Evolutionary conservation across 352 stramenopile genomes (phyloP).

Genomic region (Phytophthora boehmeriae): DNA sequence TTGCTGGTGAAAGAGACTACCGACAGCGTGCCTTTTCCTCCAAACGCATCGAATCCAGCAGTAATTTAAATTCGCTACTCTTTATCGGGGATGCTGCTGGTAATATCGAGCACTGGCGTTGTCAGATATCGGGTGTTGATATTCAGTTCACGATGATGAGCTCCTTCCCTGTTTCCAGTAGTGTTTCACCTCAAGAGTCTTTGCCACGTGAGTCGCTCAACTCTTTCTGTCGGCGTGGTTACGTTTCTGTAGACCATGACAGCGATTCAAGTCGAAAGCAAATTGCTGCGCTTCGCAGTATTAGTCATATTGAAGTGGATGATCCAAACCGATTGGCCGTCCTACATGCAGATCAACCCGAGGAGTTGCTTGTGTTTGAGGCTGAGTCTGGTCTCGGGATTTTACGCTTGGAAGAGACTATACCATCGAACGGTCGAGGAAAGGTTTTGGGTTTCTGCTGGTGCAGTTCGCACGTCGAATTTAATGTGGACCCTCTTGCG

Average conservation of each 20-base stretch:
- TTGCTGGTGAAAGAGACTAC: constrained; percentile 81
- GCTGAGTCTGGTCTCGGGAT: constrained; percentile 83
- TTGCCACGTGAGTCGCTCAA: constrained; percentile 5
- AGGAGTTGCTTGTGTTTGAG: constrained; percentile 76
- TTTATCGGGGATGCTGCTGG: constrained; percentile 71
- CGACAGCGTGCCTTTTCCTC: constrained; percentile 79
- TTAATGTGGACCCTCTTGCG: constrained; percentile 80
- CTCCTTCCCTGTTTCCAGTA: constrained; percentile 27
- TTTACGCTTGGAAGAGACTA: constrained; percentile 69
- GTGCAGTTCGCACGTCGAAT: constrained; percentile 84
- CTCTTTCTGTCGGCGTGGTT: constrained; percentile 43
- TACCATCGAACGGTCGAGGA: constrained; percentile 58
- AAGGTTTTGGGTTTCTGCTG: constrained; percentile 76
- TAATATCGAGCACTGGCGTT: constrained; percentile 80
- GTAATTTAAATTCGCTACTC: constrained; percentile 72
- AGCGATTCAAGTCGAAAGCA: constrained; percentile 12
- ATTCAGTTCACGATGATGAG: constrained; percentile 86
- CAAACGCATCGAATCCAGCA: constrained; percentile 32
- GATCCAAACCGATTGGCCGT: constrained; percentile 85
- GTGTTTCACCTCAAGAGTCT: constrained; percentile 4
- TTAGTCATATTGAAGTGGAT: constrained; percentile 84
- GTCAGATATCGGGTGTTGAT: constrained; percentile 45
- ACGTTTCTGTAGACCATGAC: constrained; percentile 28
- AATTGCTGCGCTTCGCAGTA: constrained; percentile 22
- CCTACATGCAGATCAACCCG: constrained; percentile 47